These are phyloP conservation scores for Colletotrichum sp. DNA, from an alignment of 2,329 filamentous ascomycete species.

Conservation along the genomic window DNA sequence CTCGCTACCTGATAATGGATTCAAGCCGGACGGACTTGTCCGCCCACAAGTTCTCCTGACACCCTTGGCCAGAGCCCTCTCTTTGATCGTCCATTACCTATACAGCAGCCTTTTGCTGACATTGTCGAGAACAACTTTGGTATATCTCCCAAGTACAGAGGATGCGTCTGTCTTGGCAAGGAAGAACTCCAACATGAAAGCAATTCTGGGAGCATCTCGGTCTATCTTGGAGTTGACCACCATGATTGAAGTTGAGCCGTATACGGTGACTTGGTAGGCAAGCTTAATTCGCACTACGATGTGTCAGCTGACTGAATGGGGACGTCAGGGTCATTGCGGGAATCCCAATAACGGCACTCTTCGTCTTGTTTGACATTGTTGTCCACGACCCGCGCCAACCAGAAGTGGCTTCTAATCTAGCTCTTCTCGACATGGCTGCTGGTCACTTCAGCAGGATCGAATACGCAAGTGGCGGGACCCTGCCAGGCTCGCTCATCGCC, in stretches of 20 bases:
- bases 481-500: conserved; percentile 40
- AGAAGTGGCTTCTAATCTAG: conserved; percentile 39
- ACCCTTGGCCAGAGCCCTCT: not conserved
- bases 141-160: conserved; percentile 9
- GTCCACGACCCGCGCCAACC: conserved; percentile 39
- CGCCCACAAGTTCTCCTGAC: conserved; percentile 14
- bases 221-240: conserved; percentile 32
- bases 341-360: conserved; percentile 40
- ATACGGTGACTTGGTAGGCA: conserved; percentile 31
- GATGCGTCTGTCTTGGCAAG: conserved; percentile 2
- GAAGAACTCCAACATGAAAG: conserved; percentile 23
- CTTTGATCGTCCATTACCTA: conserved; percentile 28
- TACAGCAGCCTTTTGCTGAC: conserved; percentile 32
- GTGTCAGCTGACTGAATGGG: not conserved
- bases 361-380: conserved; percentile 47
- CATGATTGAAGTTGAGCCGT: conserved; percentile 33
- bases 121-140: conserved; percentile 29
- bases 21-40: conserved; percentile 15
- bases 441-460: conserved; percentile 49
- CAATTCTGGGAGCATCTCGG: conserved; percentile 26
- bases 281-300: not conserved
- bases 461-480: conserved; percentile 37
- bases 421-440: conserved; percentile 43
- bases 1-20: conserved; percentile 26
- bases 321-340: conserved; percentile 34